Base-by-base conservation (phyloP, 176 grass and related monocot species). In the Carex pumila region DNA sequence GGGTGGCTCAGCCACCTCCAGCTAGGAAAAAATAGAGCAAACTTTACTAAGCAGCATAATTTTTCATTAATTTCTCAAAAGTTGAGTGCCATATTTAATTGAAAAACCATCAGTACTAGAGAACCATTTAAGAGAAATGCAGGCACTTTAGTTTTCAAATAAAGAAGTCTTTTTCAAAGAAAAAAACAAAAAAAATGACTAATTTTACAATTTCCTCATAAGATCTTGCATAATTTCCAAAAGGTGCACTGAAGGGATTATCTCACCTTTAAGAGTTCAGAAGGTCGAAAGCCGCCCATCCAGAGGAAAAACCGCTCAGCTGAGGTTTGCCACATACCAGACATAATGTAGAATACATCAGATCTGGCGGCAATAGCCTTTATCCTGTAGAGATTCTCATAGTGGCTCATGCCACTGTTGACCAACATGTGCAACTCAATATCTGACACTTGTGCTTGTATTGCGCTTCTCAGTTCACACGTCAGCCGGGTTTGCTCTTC, bases 221-320 rank as follows among this genome's bases (percentile, higher is more conserved):
- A 25, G 47, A 75, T 52, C 45, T 30, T 53, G 71, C 49, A 75
- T 30, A 30, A 75, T 52, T 21, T 18, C 34, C 15, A 15, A 13
- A 63, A 81, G 45, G 14, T 57, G 25, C 8, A 55, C 25, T 77
- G 14, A 78, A 78, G 18, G 25, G 25, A 54, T 78, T 78, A 78
- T 57, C 72, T 77, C 73, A 91, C 95, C 91, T 99, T 99, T 80
- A 99, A 88, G 66, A 99, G 89, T 58, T 99, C 97, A 49, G 97
- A 99, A 34, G 97, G 97, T 71, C 93, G 91, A 86, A 99, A 99
- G 12, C 97, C 97, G 31, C 97, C 97, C 89, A 96, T 92, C 97
- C 97, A 99, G 34, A 99, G 83, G 70, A 99, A 99, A 87, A 99
- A 99, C 34, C 97, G 86, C 84, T 99, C 97, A 15, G 88, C 85